These are phyloP conservation scores for Penicillium sp. DNA, from an alignment of 2,329 filamentous ascomycete genomes.

Conservation along the genomic window DNA sequence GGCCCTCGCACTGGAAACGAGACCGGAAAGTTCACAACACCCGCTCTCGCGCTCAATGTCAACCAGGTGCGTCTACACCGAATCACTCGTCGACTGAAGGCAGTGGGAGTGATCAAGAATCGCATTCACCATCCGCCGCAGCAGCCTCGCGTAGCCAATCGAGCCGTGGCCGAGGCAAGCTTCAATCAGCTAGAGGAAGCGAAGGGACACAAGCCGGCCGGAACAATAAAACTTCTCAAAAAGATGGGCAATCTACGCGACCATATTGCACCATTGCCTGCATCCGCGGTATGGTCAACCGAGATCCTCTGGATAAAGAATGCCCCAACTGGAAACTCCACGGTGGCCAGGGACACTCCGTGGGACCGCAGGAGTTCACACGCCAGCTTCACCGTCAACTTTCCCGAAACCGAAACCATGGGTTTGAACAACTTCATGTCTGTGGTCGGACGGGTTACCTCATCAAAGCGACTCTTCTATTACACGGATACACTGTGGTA, in stretches of 20 bases:
- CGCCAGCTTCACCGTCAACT: slow-evolving; percentile 21
- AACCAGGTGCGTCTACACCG: slow-evolving; percentile 13
- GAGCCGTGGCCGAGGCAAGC: slow-evolving; percentile 29
- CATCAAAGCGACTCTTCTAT: slow-evolving; percentile 30
- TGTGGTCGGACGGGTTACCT: slow-evolving; percentile 29
- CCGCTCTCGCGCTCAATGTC: slow-evolving; percentile 17
- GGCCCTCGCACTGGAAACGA: slow-evolving; percentile 23
- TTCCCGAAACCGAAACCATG: slow-evolving; percentile 17
- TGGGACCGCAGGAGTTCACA: slow-evolving; percentile 21
- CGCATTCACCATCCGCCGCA: slow-evolving; percentile 14
- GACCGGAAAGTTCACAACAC: slow-evolving; percentile 19
- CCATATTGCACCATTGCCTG: slow-evolving; percentile 26
- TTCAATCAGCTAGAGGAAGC: slow-evolving; percentile 18
- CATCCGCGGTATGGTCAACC: slow-evolving; percentile 23
- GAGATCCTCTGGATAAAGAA: slow-evolving; percentile 19
- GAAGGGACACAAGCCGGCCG: slow-evolving; percentile 12
- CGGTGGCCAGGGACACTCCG: slow-evolving; percentile 32
- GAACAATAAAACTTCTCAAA: slow-evolving; percentile 17
- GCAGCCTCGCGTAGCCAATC: slow-evolving; percentile 14
- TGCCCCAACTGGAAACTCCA: slow-evolving; percentile 38
- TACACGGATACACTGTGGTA: slow-evolving; percentile 29
- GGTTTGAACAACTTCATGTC: slow-evolving; percentile 28
- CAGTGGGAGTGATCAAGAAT: slow-evolving; percentile 24
- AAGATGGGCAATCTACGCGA: slow-evolving; percentile 12
- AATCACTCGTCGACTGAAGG: slow-evolving; percentile 18